These are phyloP conservation scores for Arachis stenosperma DNA, from an alignment of 306 rosid species.

Conservation along the genomic window DNA sequence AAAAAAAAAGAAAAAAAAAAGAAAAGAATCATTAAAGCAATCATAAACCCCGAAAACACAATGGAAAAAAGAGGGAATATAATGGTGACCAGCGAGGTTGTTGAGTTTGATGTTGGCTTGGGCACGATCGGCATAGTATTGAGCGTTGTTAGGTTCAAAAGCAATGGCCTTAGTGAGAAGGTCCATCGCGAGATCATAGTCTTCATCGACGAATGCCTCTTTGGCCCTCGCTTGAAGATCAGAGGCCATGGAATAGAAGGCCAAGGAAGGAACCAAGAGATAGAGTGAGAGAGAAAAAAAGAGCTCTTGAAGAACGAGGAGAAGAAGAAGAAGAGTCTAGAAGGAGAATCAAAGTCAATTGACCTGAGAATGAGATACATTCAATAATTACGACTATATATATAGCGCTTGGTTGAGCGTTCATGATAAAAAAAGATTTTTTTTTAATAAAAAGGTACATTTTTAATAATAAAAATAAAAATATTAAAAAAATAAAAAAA, in stretches of 20 bases:
- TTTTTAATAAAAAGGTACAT: no score
- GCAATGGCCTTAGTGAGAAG: slow-evolving; percentile 60
- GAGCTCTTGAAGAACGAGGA: background rate
- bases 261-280: background rate
- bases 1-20: background rate
- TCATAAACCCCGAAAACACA: background rate
- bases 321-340: slow-evolving; percentile 21
- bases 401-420: no score
- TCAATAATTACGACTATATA: background rate
- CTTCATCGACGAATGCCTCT: slow-evolving; percentile 73
- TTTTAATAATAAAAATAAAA: no score
- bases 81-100: slow-evolving; percentile 49
- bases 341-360: background rate
- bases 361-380: background rate
- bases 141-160: slow-evolving; percentile 55
- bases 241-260: slow-evolving; percentile 63
- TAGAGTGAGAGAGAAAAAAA: background rate
- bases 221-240: slow-evolving; percentile 64
- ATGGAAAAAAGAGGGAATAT: background rate
- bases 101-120: slow-evolving; percentile 80
- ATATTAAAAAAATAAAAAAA: no score
- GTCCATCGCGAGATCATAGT: slow-evolving; percentile 64
- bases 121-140: slow-evolving; percentile 66
- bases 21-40: no score
- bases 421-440: no score